A percentile compares a stretch with the other conserved stretches of the same genome.
phyloP scores from a whole-genome alignment of 2,329 filamentous ascomycete species.

The Cordyceps javanica region DNA sequence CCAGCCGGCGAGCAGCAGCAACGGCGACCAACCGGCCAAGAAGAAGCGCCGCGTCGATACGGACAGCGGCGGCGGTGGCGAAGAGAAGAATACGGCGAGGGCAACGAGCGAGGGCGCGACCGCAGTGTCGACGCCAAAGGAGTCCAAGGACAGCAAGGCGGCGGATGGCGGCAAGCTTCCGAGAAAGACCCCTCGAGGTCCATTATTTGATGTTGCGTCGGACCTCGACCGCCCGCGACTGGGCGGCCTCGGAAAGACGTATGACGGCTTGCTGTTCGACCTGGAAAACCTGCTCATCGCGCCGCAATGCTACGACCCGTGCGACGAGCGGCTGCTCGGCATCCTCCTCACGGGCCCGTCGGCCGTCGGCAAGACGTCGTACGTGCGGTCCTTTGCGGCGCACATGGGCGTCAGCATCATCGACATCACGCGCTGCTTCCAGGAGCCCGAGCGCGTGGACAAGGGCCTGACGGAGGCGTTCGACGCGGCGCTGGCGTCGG shows the following conservation, averaged over 20 bases:
- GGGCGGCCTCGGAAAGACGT: conserved; percentile 25
- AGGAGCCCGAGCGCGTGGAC: conserved; percentile 33
- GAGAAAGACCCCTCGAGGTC: conserved; percentile 27
- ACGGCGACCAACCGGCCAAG: no score
- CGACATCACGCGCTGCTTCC: conserved; percentile 35
- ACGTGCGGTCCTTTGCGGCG: conserved; percentile 68
- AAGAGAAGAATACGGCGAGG: conserved; percentile 9
- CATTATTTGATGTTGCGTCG: conserved; percentile 26
- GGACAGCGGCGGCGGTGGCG: conserved; percentile 20
- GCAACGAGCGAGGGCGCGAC: conserved; percentile 18
- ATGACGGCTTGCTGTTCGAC: conserved; percentile 18
- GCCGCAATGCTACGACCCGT: conserved; percentile 17
- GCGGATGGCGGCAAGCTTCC: conserved; percentile 1
- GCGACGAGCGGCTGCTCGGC: conserved; percentile 33
- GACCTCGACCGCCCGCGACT: conserved; percentile 18
- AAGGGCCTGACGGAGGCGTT: conserved; percentile 34
- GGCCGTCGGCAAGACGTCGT: conserved; percentile 74
- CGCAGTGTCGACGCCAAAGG: conserved; percentile 2
- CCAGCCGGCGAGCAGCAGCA: conserved; percentile 16
- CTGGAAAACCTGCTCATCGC: conserved; percentile 16
- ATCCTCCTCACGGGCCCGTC: conserved; percentile 73
- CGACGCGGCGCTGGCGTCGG: conserved; percentile 78
- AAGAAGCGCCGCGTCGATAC: conserved; percentile 27
- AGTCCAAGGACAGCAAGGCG: background rate
- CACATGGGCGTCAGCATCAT: conserved; percentile 69